phyloP scores from a whole-genome alignment of 441 rosid genomes.

The Metrosideros polymorpha region DNA sequence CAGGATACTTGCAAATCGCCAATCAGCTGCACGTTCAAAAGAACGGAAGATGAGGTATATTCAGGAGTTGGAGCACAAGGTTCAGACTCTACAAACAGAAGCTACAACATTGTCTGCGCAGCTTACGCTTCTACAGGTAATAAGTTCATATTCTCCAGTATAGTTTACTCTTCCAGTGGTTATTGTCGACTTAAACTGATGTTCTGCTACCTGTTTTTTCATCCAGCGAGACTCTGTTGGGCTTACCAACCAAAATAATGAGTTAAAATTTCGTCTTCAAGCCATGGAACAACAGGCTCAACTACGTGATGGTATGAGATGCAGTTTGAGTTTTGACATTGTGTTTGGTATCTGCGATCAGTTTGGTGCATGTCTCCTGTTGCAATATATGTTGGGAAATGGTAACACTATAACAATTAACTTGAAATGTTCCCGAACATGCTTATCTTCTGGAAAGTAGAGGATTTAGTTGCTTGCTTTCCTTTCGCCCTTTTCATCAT shows the following conservation, averaged over 20 bases:
- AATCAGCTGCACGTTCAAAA: constrained; percentile 95
- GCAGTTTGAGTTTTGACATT: background rate
- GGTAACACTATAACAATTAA: background rate
- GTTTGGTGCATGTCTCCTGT: background rate
- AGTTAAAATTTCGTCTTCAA: constrained; percentile 91
- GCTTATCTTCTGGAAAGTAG: background rate
- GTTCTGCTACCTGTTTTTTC: background rate
- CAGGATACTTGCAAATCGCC: constrained; percentile 95
- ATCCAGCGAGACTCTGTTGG: constrained; percentile 84
- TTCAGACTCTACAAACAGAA: constrained; percentile 96
- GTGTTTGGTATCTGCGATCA: background rate
- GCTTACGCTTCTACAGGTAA: constrained; percentile 84
- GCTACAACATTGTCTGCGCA: constrained; percentile 97
- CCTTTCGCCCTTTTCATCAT: background rate
- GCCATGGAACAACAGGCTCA: constrained; percentile 97
- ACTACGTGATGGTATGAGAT: constrained; percentile 71
- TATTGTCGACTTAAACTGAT: background rate
- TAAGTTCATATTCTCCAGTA: background rate
- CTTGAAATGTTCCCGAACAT: background rate
- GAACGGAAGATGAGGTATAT: constrained; percentile 95
- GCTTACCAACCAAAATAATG: constrained; percentile 85
- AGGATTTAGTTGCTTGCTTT: background rate
- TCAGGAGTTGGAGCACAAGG: constrained; percentile 90
- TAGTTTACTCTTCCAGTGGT: background rate
- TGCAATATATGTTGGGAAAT: background rate